phyloP scores from a whole-genome alignment of 345 rosid genomes.

The Brassica rapa region DNA sequence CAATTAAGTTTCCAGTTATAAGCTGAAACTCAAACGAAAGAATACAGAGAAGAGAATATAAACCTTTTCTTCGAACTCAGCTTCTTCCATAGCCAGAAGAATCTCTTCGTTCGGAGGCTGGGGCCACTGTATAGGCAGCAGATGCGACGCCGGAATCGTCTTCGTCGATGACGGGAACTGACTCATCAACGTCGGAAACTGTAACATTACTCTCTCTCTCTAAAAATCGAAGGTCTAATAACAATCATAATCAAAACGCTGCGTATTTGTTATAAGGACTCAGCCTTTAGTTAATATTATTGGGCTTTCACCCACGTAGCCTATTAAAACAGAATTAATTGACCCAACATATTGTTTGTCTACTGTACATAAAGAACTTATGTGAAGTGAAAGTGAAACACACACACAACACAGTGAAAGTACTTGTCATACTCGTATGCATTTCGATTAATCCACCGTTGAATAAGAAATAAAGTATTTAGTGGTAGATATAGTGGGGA shows the following conservation, averaged over 20 bases:
- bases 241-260: neutral
- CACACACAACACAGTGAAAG: neutral
- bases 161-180: slow-evolving; percentile 66
- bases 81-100: slow-evolving; percentile 87
- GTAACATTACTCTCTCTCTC: slow-evolving; percentile 53
- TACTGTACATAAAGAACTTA: neutral
- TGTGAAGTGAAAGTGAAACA: neutral
- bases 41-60: neutral
- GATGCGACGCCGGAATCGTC: slow-evolving; percentile 62
- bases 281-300: neutral
- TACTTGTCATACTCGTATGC: neutral
- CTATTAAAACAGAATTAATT: neutral
- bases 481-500: slow-evolving; percentile 3
- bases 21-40: neutral
- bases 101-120: slow-evolving; percentile 77
- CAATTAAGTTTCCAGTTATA: neutral
- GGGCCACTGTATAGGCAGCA: slow-evolving; percentile 76
- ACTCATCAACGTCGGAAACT: slow-evolving; percentile 82
- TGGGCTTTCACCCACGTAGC: neutral
- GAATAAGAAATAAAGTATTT: neutral
- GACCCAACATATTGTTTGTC: neutral
- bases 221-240: neutral
- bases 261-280: neutral
- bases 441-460: neutral
- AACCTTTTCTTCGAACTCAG: slow-evolving; percentile 80